Evolutionary conservation across 305 asterid species (phyloP), one percentile per base, ranked within the genome.

Genomic region (Coffea humblotiana): DNA sequence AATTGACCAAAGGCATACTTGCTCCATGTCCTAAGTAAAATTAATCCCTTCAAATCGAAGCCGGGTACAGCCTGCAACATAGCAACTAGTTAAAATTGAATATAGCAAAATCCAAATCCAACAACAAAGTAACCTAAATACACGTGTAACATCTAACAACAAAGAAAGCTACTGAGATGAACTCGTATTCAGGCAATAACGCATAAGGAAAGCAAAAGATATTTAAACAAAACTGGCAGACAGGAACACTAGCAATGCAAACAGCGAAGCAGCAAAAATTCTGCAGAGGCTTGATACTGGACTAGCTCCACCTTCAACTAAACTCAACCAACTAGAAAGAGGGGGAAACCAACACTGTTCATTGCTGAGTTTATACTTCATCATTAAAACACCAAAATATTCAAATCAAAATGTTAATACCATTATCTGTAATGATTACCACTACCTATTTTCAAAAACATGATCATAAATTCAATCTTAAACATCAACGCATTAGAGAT

Each of bases 21-120:
- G 91, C 89, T 95, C 99, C 99, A 96, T 96, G 85, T 94, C 97
- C 95, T 87, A 92, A 82, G 83, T 83, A 86, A 78, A 86, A 80
- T 49, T 77, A 90, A 83, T 79, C 83, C 86, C 88, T 90, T 86
- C 80, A 82, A 82, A 79, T 84, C 78, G 83, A 76, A 80, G 90
- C 84, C 85, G 75, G 85, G 78, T 27, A 80, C 74, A 77, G 70
- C 94, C 98, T 96, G 93, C 5, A 19, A 48, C 15, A 13, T 3
- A 79, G 35, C 14, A 63, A 35, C n/a, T 11, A 19, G 14, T 25
- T 45, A 58, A 21, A 19, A 13, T 23, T 16, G 23, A 25, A 1
- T 15, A 32, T 15, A 64, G n/a, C 19, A 45, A 15, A 11, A 54
- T 4, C 12, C n/a, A 5, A 19, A 3, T 69, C 23, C 2, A 21